Evolutionary conservation across 1,139 yeast species (phyloP), one percentile per base, ranked within the genome.

Genomic region (Protomyces macrosporus): DNA sequence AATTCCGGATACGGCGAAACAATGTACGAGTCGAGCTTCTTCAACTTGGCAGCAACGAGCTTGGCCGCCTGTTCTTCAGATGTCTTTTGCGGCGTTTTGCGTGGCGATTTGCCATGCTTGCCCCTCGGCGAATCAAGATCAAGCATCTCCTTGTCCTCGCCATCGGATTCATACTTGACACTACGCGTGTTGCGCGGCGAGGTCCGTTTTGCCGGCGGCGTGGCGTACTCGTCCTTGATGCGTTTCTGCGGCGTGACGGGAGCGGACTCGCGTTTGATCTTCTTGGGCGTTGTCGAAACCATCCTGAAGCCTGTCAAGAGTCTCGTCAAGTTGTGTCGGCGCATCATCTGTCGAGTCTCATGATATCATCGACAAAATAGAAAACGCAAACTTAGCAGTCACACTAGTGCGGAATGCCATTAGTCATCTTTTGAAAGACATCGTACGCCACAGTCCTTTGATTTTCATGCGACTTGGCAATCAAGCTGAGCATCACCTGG

Each of bases 371-470:
- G 23, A 23, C 23, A 23, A 23, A 23, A 23, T 23, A 23, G 23
- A 23, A 23, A 23, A 23, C 32, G 33, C 30, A 5, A 42, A 42
- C n/a, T 30, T 16, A 42, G 48, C 48, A 42, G 48, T 42, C 48
- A 42, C 48, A 7, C 55, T 52, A 58, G 45, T 58, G 45, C 16
- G 62, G 62, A 5, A 58, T 58, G 36, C 62, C 62, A 34, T 58
- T 58, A 3, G 62, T 58, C 55, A 93, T 74, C 72, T 96, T 82
- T 76, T 95, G 99, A 84, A 95, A 95, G 77, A 91, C 97, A 74
- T 95, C 99, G 74, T 95, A 95, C 32, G 97, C 98, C 75, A 87
- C 88, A 52, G 98, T 93, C 72, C 86, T 90, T 71, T 84, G 78
- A 76, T 96, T 87, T 74, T 91, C 98, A 77, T 85, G 87, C 67